phyloP scores from a whole-genome alignment of 1,284 basidiomycete genomes.

The Phellinidium pouzarii region DNA sequence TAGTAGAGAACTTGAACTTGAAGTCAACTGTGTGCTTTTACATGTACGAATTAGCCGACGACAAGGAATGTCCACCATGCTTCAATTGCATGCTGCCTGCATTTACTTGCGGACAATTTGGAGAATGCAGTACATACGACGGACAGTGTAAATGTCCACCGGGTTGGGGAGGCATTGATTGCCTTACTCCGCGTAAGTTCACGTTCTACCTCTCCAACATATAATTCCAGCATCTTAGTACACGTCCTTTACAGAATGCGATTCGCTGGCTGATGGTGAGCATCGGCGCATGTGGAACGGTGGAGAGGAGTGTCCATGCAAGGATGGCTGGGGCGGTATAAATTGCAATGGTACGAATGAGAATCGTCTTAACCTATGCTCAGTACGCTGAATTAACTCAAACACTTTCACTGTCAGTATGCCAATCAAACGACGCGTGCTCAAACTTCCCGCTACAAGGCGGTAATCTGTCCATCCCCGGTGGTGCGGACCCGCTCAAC shows the following conservation, averaged over 20 bases:
- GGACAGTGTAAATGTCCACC: slow-evolving; percentile 88
- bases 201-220: background rate
- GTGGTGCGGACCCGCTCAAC: slow-evolving; percentile 46
- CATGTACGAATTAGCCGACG: background rate
- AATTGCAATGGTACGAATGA: slow-evolving; percentile 86
- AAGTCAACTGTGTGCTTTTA: background rate
- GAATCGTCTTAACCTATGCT: slow-evolving; percentile 17
- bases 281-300: slow-evolving; percentile 76
- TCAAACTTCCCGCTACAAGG: slow-evolving; percentile 63
- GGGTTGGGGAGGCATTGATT: slow-evolving; percentile 89
- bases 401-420: slow-evolving; percentile 48
- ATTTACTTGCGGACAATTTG: slow-evolving; percentile 82
- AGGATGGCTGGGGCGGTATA: slow-evolving; percentile 90
- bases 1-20: background rate
- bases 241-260: slow-evolving; percentile 59
- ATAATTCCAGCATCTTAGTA: background rate
- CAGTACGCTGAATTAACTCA: slow-evolving; percentile 1
- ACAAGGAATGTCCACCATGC: slow-evolving; percentile 59
- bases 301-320: slow-evolving; percentile 78
- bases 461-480: slow-evolving; percentile 34
- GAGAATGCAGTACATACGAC: slow-evolving; percentile 80
- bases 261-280: slow-evolving; percentile 84
- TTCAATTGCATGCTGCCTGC: slow-evolving; percentile 84
- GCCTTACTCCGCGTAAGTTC: slow-evolving; percentile 71
- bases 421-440: slow-evolving; percentile 77